Conservation (phyloP, 805 yeast species). For the Metschnikowia continentalis region DNA sequence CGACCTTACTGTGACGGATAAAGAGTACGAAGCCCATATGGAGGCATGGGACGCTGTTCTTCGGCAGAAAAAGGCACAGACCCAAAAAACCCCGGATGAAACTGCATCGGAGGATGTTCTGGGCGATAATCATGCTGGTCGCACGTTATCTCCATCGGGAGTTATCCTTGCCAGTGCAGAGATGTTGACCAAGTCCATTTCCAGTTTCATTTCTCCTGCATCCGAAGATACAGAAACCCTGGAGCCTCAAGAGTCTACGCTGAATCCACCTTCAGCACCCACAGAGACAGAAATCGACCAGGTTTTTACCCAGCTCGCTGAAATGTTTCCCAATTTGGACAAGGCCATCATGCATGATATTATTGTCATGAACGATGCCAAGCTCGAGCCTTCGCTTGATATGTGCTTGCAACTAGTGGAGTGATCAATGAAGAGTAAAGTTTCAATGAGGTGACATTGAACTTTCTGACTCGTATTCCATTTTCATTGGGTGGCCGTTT, state of each 20-base stretch:
- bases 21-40: slow-evolving; percentile 54
- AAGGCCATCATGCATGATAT: slow-evolving; percentile 66
- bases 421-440: neutral
- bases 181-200: slow-evolving; percentile 47
- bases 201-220: slow-evolving; percentile 37
- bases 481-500: too few relatives aligned
- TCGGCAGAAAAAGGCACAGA: slow-evolving; percentile 15
- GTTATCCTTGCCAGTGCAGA: slow-evolving; percentile 46
- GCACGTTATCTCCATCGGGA: slow-evolving; percentile 33
- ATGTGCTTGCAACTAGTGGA: slow-evolving; percentile 38
- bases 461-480: too few relatives aligned
- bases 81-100: neutral
- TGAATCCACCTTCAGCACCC: slow-evolving; percentile 1
- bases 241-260: neutral
- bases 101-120: too few relatives aligned
- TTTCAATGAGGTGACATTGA: too few relatives aligned
- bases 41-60: slow-evolving; percentile 45
- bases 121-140: neutral
- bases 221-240: slow-evolving; percentile 20
- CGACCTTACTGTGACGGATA: slow-evolving; percentile 57
- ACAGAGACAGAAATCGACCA: slow-evolving; percentile 8
- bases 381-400: slow-evolving; percentile 73
- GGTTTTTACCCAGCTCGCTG: slow-evolving; percentile 46
- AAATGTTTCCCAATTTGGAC: slow-evolving; percentile 77
- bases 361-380: slow-evolving; percentile 57